A percentile compares a stretch with the other conserved stretches of the same genome.
These are phyloP conservation scores for Hibiscus tridactylites DNA, from an alignment of 345 rosid genomes.

Conservation along the genomic window DNA sequence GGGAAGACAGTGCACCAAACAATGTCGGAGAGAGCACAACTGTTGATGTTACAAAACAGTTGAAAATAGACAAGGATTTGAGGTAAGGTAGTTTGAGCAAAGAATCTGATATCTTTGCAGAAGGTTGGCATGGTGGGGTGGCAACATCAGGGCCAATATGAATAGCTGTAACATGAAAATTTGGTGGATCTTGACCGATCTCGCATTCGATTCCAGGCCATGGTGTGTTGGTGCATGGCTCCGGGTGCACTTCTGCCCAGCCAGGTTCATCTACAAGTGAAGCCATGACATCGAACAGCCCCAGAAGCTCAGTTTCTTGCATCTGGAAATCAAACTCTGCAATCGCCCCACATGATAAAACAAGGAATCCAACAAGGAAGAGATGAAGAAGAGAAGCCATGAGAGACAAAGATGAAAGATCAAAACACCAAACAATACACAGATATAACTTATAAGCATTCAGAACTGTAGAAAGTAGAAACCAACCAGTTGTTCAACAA, in stretches of 20 bases:
- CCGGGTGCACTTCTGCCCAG: constrained; percentile 31
- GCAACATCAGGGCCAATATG: constrained; percentile 37
- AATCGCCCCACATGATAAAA: constrained; percentile 19
- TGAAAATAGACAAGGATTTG: constrained; percentile 32
- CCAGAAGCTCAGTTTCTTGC: constrained; percentile 30
- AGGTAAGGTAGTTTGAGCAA: constrained; percentile 33
- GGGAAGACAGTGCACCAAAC: constrained; percentile 24
- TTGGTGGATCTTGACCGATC: constrained; percentile 17
- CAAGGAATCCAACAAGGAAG: constrained; percentile 21
- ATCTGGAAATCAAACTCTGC: constrained; percentile 16
- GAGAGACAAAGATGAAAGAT: neutral
- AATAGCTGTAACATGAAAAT: constrained; percentile 34
- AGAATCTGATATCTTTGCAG: constrained; percentile 31
- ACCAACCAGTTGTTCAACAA: no score
- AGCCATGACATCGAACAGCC: constrained; percentile 30
- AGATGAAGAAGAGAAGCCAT: constrained; percentile 24
- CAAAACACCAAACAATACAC: neutral
- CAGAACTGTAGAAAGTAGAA: no score
- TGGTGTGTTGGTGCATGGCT: constrained; percentile 43
- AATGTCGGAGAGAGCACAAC: constrained; percentile 22
- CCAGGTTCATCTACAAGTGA: constrained; percentile 30
- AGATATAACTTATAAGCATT: neutral
- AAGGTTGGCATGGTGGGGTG: constrained; percentile 31
- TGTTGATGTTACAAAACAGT: constrained; percentile 27
- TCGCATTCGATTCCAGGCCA: constrained; percentile 48